phyloP scores from a whole-genome alignment of 2,329 filamentous ascomycete genomes.

The Verticillium albo-atrum region DNA sequence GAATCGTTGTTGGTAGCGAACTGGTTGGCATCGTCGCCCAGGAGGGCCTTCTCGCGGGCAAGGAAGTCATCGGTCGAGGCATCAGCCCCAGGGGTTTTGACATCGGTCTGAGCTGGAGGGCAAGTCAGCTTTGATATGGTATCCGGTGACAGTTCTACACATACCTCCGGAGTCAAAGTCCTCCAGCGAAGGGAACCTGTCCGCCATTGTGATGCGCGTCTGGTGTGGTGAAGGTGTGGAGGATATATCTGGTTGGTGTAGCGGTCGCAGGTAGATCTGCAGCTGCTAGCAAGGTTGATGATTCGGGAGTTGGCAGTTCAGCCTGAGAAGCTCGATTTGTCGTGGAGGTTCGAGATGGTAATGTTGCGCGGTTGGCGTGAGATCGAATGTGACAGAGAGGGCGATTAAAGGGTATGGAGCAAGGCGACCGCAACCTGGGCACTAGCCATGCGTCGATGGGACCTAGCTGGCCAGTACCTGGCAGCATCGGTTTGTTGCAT shows the following conservation, averaged over 20 bases:
- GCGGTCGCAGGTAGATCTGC: background rate
- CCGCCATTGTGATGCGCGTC: constrained; percentile 53
- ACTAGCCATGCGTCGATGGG: background rate
- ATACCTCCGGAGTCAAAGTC: constrained; percentile 67
- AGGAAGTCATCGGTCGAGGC: constrained; percentile 79
- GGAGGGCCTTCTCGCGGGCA: constrained; percentile 79
- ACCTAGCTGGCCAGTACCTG: background rate
- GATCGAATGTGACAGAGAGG: background rate
- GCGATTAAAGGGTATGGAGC: background rate
- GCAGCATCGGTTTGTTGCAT: background rate
- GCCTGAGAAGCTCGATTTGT: background rate
- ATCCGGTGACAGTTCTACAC: constrained; percentile 10
- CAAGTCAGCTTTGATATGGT: constrained; percentile 4
- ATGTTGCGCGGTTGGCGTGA: background rate
- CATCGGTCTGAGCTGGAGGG: constrained; percentile 61
- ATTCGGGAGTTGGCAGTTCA: background rate
- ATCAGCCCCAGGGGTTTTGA: constrained; percentile 51
- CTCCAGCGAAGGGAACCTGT: constrained; percentile 74
- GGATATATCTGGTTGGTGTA: background rate
- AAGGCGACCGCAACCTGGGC: background rate
- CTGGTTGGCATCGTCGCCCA: constrained; percentile 90
- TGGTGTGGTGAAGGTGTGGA: constrained; percentile 1
- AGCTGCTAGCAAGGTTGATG: background rate
- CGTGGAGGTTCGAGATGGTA: background rate
- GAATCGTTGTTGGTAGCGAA: constrained; percentile 76